Percentiles rank a stretch among this genome's conserved stretches.
phyloP scores from a whole-genome alignment of 2,329 filamentous ascomycete species.

The Dothidotthia symphoricarpi region DNA sequence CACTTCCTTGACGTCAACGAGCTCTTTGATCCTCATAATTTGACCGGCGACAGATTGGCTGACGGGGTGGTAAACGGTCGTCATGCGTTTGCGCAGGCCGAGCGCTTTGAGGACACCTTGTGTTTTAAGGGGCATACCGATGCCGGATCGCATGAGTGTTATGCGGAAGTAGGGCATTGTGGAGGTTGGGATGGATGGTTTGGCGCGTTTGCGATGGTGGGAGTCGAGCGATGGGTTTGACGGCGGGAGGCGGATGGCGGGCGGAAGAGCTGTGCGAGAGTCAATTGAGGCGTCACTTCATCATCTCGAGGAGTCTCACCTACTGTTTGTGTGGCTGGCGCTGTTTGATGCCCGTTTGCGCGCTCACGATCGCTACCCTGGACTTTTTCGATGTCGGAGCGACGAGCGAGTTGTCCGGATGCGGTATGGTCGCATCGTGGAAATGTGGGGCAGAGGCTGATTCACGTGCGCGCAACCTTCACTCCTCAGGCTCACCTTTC shows the following conservation, averaged over 20 bases:
- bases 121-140: conserved; percentile 76
- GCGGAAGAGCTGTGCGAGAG: conserved; percentile 1
- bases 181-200: conserved; percentile 1
- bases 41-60: conserved; percentile 78
- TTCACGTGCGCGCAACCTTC: conserved; percentile 13
- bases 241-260: conserved; percentile 1
- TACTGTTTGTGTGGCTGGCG: conserved; percentile 7
- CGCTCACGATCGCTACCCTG: conserved; percentile 7
- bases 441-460: not conserved
- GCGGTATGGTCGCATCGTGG: not conserved
- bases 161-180: conserved; percentile 83
- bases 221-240: conserved; percentile 2
- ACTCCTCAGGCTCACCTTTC: conserved; percentile 4
- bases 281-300: conserved; percentile 3
- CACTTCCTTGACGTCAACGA: conserved; percentile 80
- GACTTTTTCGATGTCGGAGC: conserved; percentile 21
- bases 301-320: not conserved
- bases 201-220: conserved; percentile 1
- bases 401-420: too few relatives aligned
- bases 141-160: conserved; percentile 83
- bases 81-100: conserved; percentile 78
- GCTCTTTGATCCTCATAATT: conserved; percentile 91
- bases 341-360: conserved; percentile 15
- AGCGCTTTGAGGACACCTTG: conserved; percentile 80
- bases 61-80: conserved; percentile 87